Evolutionary conservation across 768 basidiomycete species (phyloP).

Genomic region (Tubosaeta brunneosetosa): DNA sequence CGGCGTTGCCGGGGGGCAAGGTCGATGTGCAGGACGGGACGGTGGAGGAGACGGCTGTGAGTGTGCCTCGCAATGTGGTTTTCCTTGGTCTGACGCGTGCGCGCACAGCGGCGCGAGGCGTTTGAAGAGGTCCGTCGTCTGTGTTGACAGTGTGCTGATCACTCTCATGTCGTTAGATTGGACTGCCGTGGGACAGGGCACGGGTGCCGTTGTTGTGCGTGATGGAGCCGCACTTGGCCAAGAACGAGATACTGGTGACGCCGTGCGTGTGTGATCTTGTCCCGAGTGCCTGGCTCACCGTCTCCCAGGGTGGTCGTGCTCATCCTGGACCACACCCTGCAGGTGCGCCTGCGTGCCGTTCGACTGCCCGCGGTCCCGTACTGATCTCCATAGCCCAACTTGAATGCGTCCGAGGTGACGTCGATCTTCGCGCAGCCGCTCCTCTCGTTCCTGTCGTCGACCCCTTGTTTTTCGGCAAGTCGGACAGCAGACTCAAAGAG

Average conservation of each 20-base stretch:
- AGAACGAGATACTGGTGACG: conserved; percentile 69
- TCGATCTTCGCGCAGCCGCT: conserved; percentile 86
- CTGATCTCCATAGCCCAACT: conserved; percentile 52
- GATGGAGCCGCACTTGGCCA: conserved; percentile 74
- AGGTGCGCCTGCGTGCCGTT: conserved; percentile 35
- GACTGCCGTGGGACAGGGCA: conserved; percentile 65
- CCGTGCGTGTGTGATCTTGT: conserved; percentile 55
- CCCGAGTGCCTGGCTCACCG: not conserved
- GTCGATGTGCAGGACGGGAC: conserved; percentile 63
- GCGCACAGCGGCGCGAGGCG: conserved; percentile 73
- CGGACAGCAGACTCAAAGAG: conserved; percentile 43
- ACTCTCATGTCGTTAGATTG: conserved; percentile 49
- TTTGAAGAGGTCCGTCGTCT: conserved; percentile 70
- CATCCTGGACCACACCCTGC: conserved; percentile 71
- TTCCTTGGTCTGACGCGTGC: not conserved
- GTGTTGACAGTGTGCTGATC: not conserved
- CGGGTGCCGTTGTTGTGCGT: conserved; percentile 74
- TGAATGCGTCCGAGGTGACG: conserved; percentile 75
- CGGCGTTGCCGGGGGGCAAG: conserved; percentile 83
- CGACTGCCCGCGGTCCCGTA: not conserved
- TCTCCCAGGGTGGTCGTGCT: conserved; percentile 71
- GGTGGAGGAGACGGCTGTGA: conserved; percentile 77
- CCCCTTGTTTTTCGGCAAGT: conserved; percentile 54
- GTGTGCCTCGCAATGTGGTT: not conserved
- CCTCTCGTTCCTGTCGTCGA: conserved; percentile 59